Percentiles rank a stretch among this genome's conserved stretches.
These are phyloP conservation scores for Limtongia smithiae DNA, from an alignment of 805 yeast genomes.

Conservation along the genomic window DNA sequence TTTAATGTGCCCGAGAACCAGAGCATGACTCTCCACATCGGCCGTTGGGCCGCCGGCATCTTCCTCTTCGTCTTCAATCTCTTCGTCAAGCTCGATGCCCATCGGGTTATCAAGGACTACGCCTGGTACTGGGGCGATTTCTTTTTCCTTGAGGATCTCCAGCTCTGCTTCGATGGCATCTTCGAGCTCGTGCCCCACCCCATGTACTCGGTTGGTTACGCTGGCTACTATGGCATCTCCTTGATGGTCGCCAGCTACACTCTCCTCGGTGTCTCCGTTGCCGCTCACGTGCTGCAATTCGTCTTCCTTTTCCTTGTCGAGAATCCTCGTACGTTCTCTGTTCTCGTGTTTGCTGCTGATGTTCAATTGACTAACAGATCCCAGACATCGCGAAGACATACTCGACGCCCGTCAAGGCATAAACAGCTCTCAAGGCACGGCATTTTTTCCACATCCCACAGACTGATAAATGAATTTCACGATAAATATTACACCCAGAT, in stretches of 20 bases:
- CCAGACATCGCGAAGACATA: too few relatives aligned
- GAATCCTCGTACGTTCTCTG: slow-evolving; percentile 55
- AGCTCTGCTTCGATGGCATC: slow-evolving; percentile 80
- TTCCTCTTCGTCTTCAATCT: slow-evolving; percentile 64
- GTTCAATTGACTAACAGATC: too few relatives aligned
- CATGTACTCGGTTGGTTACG: slow-evolving; percentile 85
- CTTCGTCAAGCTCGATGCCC: slow-evolving; percentile 86
- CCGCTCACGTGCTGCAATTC: slow-evolving; percentile 77
- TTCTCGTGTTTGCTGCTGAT: too few relatives aligned
- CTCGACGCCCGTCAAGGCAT: too few relatives aligned
- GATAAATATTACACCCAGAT: too few relatives aligned
- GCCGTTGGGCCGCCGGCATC: slow-evolving; percentile 58
- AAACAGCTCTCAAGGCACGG: too few relatives aligned
- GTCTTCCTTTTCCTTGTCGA: slow-evolving; percentile 70
- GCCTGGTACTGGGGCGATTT: slow-evolving; percentile 98
- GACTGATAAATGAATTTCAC: too few relatives aligned
- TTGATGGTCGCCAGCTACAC: slow-evolving; percentile 70
- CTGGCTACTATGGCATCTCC: slow-evolving; percentile 83
- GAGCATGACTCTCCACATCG: slow-evolving; percentile 43
- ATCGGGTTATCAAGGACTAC: slow-evolving; percentile 79
- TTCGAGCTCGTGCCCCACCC: slow-evolving; percentile 90
- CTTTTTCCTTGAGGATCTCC: slow-evolving; percentile 69
- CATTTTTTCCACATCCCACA: too few relatives aligned
- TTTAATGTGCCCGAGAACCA: slow-evolving; percentile 43
- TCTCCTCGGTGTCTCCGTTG: slow-evolving; percentile 61